Conservation (phyloP, 1,284 basidiomycete species). For the Golubevia sp. region DNA sequence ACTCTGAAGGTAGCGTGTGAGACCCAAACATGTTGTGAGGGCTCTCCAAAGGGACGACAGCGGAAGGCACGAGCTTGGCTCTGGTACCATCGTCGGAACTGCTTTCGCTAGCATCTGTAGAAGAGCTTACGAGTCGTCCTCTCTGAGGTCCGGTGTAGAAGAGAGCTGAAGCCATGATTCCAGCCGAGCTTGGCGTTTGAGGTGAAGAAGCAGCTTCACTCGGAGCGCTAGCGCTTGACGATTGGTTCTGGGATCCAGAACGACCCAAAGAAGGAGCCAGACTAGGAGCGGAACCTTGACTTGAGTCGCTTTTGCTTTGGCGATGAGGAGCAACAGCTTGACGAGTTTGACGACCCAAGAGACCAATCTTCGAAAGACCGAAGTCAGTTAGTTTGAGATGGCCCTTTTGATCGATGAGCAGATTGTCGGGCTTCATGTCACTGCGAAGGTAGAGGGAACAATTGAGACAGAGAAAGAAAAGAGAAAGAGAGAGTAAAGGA, state of each 20-base stretch:
- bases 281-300: conserved; percentile 1
- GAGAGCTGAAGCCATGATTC: conserved; percentile 3
- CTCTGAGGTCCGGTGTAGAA: conserved; percentile 35
- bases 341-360: conserved; percentile 81
- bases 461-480: too few relatives aligned
- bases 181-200: too few relatives aligned
- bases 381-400: conserved; percentile 98
- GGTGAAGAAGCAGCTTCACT: too few relatives aligned
- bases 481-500: conserved; percentile 11
- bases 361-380: conserved; percentile 92
- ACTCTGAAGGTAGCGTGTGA: conserved; percentile 29
- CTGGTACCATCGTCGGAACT: conserved; percentile 20
- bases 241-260: background rate
- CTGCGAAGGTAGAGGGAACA: conserved; percentile 64
- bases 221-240: too few relatives aligned
- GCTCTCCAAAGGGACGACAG: conserved; percentile 26
- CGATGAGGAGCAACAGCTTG: conserved; percentile 13
- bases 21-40: conserved; percentile 35
- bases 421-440: conserved; percentile 96
- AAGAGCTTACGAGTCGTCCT: conserved; percentile 32
- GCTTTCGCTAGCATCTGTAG: conserved; percentile 45
- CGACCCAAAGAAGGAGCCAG: background rate
- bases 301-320: conserved; percentile 4
- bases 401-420: conserved; percentile 92
- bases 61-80: conserved; percentile 13